A percentile compares a stretch with the other conserved stretches of the same genome.
phyloP scores from a whole-genome alignment of 371 early-diverging fungal species.

The Phascolomyces articulosus region DNA sequence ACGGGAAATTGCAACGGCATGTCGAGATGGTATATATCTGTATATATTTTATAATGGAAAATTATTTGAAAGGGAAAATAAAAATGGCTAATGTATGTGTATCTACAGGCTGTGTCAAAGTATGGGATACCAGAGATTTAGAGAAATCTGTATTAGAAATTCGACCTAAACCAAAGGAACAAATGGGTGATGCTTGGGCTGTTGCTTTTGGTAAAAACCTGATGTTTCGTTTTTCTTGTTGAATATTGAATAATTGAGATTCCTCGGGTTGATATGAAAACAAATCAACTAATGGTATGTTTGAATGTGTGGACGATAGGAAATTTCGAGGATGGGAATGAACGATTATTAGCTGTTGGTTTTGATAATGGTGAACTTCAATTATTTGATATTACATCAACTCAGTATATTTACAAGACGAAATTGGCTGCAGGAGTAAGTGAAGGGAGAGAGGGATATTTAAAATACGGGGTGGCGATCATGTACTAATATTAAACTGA shows the following conservation, averaged over 20 bases:
- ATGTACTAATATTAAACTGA: background rate
- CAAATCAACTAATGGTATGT: background rate
- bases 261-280: background rate
- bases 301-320: too few relatives aligned
- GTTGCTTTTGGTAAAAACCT: slow-evolving; percentile 77
- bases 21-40: slow-evolving; percentile 67
- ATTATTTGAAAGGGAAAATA: background rate
- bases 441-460: too few relatives aligned
- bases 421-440: slow-evolving; percentile 75
- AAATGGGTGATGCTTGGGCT: slow-evolving; percentile 73
- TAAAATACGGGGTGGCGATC: too few relatives aligned
- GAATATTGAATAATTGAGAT: background rate
- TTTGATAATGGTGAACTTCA: slow-evolving; percentile 85
- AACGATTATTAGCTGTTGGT: slow-evolving; percentile 61
- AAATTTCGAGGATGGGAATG: slow-evolving; percentile 2
- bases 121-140: slow-evolving; percentile 81
- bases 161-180: slow-evolving; percentile 47
- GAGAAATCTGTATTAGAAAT: slow-evolving; percentile 69
- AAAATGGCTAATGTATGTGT: background rate
- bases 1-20: slow-evolving; percentile 75
- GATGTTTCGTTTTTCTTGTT: too few relatives aligned
- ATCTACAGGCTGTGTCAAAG: slow-evolving; percentile 62
- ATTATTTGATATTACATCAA: slow-evolving; percentile 66
- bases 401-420: slow-evolving; percentile 71
- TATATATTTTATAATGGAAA: background rate